These are phyloP conservation scores for Cucumis cinereus DNA, from an alignment of 306 rosid species.

Conservation along the genomic window DNA sequence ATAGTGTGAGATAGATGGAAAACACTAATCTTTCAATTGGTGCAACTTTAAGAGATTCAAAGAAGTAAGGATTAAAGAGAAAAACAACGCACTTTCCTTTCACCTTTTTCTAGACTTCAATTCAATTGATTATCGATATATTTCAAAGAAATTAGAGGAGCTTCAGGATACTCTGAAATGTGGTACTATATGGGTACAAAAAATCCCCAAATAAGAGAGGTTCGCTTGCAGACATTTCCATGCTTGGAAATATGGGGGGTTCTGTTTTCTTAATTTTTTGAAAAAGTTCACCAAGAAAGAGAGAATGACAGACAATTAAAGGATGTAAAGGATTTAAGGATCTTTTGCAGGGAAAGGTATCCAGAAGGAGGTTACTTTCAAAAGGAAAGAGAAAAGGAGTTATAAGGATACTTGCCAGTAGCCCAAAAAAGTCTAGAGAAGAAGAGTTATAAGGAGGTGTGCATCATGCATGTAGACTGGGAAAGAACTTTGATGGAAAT, in stretches of 20 bases:
- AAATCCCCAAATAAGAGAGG: background rate
- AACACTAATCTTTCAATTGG: background rate
- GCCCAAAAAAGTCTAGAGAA: background rate
- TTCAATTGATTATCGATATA: background rate
- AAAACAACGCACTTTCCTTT: background rate
- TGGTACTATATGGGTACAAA: background rate
- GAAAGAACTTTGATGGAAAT: background rate
- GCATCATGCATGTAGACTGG: background rate
- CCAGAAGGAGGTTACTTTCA: background rate
- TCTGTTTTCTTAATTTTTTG: background rate
- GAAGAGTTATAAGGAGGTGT: background rate
- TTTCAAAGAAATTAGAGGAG: background rate
- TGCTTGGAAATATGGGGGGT: background rate
- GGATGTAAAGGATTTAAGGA: background rate
- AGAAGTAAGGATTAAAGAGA: background rate
- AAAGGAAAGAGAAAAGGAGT: background rate
- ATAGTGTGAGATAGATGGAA: background rate
- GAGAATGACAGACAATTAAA: background rate
- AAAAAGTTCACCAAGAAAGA: background rate
- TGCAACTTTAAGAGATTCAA: background rate
- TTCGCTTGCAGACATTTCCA: background rate
- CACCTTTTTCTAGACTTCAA: background rate
- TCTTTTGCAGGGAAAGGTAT: background rate
- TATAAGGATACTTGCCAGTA: background rate
- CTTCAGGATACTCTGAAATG: background rate